A percentile compares a stretch with the other conserved stretches of the same genome.
Evolutionary conservation across 2,329 filamentous ascomycete genomes (phyloP).

Genomic region (Fusarium succisae): DNA sequence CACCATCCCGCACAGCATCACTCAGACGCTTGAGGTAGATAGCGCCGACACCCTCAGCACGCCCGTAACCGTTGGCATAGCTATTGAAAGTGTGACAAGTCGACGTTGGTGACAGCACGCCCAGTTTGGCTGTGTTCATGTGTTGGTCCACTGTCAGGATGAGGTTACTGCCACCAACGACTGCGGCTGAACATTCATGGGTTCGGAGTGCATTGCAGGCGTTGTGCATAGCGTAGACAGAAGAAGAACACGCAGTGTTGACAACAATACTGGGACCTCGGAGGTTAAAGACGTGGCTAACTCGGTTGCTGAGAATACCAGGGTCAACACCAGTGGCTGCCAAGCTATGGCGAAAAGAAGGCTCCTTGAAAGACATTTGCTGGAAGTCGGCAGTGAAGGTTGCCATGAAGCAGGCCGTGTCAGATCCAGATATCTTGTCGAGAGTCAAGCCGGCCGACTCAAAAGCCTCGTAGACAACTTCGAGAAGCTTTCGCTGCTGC

Average conservation of each 20-base stretch:
- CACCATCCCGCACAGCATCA: not conserved
- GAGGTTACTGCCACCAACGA: not conserved
- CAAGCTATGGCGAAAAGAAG: not conserved
- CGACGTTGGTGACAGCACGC: not conserved
- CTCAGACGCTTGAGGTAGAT: not conserved
- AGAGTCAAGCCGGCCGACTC: not conserved
- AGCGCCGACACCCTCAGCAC: not conserved
- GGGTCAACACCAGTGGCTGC: not conserved
- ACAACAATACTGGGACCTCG: not conserved
- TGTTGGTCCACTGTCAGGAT: not conserved
- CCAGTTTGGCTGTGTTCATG: not conserved
- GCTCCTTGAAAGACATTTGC: not conserved
- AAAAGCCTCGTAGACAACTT: not conserved
- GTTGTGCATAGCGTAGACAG: not conserved
- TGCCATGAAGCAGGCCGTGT: not conserved
- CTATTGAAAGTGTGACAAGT: not conserved
- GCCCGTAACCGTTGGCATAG: not conserved
- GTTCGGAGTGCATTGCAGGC: not conserved
- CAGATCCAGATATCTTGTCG: not conserved
- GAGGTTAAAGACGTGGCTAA: not conserved
- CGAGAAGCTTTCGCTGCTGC: not conserved
- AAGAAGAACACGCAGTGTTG: not conserved
- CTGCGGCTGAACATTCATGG: not conserved
- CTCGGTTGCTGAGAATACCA: not conserved
- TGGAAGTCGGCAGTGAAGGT: not conserved